phyloP scores from a whole-genome alignment of 1,139 yeast species.

The Diutina mesorugosa region DNA sequence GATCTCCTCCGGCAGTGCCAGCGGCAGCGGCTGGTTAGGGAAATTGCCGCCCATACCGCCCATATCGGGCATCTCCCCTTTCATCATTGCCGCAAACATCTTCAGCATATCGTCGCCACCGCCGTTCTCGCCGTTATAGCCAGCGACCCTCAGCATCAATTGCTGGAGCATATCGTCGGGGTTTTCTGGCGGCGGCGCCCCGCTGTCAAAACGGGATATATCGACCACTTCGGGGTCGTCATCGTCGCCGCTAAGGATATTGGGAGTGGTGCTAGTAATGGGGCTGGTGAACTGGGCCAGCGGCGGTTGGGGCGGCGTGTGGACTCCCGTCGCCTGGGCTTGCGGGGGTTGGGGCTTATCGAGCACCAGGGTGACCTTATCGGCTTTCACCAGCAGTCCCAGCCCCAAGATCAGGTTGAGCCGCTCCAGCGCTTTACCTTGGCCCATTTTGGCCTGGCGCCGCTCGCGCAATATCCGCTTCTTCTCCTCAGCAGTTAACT shows the following conservation, averaged over 20 bases:
- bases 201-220: not conserved
- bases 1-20: not conserved
- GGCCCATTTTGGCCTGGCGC: slow-evolving; percentile 54
- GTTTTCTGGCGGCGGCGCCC: not conserved
- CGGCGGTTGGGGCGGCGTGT: not conserved
- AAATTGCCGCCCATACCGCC: not conserved
- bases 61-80: not conserved
- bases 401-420: slow-evolving; percentile 29
- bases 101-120: not conserved
- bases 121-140: not conserved
- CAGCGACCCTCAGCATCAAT: not conserved
- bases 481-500: slow-evolving; percentile 46
- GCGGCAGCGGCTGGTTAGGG: not conserved
- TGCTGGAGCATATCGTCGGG: not conserved
- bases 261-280: not conserved
- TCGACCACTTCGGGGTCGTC: not conserved
- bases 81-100: not conserved
- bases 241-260: not conserved
- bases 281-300: not conserved
- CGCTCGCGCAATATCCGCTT: slow-evolving; percentile 51
- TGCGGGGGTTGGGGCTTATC: slow-evolving; percentile 1
- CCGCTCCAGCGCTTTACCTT: slow-evolving; percentile 44
- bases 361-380: not conserved
- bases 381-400: slow-evolving; percentile 5
- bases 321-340: not conserved